Conservation (phyloP, 495 filamentous ascomycete species). For the Saxophila tyrrhenica region DNA sequence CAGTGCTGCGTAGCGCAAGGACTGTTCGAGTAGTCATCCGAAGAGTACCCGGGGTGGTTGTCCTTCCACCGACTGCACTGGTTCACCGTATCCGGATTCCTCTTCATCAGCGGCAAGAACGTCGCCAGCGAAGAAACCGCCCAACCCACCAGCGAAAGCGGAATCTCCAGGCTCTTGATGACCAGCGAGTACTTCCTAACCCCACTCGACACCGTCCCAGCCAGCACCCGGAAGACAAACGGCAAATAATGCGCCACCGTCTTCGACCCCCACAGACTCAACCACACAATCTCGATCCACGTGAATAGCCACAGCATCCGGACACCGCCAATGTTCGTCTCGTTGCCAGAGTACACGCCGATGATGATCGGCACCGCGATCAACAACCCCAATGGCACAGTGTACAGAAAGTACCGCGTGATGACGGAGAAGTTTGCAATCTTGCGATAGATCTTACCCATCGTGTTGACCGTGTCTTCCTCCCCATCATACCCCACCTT, state of each 20-base stretch:
- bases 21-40: not conserved
- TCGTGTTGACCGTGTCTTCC: constrained; percentile 54
- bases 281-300: constrained; percentile 67
- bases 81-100: constrained; percentile 31
- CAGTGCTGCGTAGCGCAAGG: constrained; percentile 31
- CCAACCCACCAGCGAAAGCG: constrained; percentile 83
- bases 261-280: constrained; percentile 79
- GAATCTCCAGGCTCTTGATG: constrained; percentile 66
- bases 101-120: constrained; percentile 55
- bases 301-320: constrained; percentile 68
- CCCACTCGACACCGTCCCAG: constrained; percentile 48
- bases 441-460: constrained; percentile 81
- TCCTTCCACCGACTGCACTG: not conserved
- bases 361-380: constrained; percentile 76
- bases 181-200: constrained; percentile 87
- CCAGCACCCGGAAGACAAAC: constrained; percentile 70
- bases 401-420: constrained; percentile 81
- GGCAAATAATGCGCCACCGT: constrained; percentile 70
- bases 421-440: constrained; percentile 75
- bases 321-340: constrained; percentile 51
- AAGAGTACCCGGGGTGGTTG: not conserved
- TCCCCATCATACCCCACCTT: constrained; percentile 41
- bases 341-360: constrained; percentile 42
- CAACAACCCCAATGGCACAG: constrained; percentile 61
- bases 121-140: constrained; percentile 64